Percentiles rank a stretch among this genome's conserved stretches.
Evolutionary conservation across 306 rosid species (phyloP).

Genomic region (Adenanthera pavonina): DNA sequence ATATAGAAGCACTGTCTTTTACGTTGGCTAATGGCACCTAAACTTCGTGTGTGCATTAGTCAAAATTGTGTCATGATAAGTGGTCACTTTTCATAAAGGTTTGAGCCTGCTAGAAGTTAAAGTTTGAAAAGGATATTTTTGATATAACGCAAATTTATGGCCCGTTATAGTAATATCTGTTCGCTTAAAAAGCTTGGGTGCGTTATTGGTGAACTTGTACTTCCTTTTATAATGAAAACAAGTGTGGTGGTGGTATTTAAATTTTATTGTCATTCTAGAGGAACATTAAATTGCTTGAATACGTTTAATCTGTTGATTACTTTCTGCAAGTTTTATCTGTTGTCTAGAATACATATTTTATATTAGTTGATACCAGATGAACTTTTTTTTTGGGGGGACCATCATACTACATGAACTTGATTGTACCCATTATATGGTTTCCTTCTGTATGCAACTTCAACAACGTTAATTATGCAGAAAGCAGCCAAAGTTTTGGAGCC

Average conservation of each 20-base stretch:
- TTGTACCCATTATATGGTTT: slow-evolving; percentile 11
- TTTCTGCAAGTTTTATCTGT: not conserved
- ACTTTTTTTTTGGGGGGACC: not conserved
- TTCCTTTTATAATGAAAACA: slow-evolving; percentile 8
- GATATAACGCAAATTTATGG: slow-evolving; percentile 1
- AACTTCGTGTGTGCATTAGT: not conserved
- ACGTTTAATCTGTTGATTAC: slow-evolving; percentile 8
- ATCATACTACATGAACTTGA: not conserved
- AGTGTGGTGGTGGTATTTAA: slow-evolving; percentile 4
- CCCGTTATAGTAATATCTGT: not conserved
- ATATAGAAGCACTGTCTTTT: not conserved
- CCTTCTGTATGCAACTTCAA: slow-evolving; percentile 12
- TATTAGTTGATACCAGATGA: slow-evolving; percentile 22
- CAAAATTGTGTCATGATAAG: not conserved
- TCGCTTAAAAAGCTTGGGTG: slow-evolving; percentile 17
- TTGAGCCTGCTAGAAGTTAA: not conserved
- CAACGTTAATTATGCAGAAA: slow-evolving; percentile 47
- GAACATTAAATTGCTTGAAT: slow-evolving; percentile 5
- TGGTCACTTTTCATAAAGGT: not conserved
- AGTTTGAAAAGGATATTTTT: not conserved
- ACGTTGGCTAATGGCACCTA: not conserved
- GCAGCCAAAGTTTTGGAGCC: slow-evolving; percentile 50
- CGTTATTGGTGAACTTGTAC: slow-evolving; percentile 24
- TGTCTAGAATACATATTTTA: slow-evolving; percentile 16
- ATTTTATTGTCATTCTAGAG: slow-evolving; percentile 10